phyloP scores from a whole-genome alignment of 1,284 basidiomycete species.

The Coniferiporia sulphurascens region DNA sequence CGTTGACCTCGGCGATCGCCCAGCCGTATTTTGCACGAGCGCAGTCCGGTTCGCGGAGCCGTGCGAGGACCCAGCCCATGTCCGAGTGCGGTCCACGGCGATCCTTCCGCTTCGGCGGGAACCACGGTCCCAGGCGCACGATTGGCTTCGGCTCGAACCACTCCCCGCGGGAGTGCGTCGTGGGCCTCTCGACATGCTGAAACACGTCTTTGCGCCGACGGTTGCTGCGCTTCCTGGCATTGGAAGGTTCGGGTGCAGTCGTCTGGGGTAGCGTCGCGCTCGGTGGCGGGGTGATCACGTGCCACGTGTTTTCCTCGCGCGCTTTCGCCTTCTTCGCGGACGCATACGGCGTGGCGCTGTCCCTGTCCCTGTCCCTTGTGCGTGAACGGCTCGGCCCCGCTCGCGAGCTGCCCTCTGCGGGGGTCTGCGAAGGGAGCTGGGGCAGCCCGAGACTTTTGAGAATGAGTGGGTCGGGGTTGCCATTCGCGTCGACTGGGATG shows the following conservation, averaged over 20 bases:
- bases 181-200: neutral
- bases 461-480: neutral
- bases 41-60: slow-evolving; percentile 5
- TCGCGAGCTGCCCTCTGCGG: neutral
- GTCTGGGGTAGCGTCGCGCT: neutral
- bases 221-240: neutral
- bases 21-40: slow-evolving; percentile 2
- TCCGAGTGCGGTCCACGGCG: slow-evolving; percentile 5
- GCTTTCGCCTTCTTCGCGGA: neutral
- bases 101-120: neutral
- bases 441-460: neutral
- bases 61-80: slow-evolving; percentile 12
- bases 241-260: neutral
- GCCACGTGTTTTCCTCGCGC: slow-evolving; percentile 1
- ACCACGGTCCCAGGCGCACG: neutral
- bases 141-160: neutral
- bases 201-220: slow-evolving; percentile 2
- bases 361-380: neutral
- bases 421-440: neutral
- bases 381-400: neutral
- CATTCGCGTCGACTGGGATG: neutral
- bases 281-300: neutral
- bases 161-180: neutral
- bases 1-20: slow-evolving; percentile 11
- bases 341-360: neutral